phyloP scores from a whole-genome alignment of 2,329 filamentous ascomycete species.

The Pseudogymnoascus sp. region DNA sequence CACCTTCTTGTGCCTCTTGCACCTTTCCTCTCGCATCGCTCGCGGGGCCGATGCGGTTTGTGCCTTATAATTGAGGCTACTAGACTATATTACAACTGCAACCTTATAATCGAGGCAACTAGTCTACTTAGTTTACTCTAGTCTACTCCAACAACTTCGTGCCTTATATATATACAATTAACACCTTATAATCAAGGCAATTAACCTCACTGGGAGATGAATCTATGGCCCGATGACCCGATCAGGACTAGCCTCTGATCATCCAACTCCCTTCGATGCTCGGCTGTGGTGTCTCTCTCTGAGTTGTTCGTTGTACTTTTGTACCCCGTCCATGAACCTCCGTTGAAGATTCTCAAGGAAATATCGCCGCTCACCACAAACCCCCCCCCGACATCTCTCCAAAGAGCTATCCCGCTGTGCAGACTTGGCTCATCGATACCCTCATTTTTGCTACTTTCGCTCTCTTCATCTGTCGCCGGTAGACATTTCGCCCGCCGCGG shows the following conservation, averaged over 20 bases:
- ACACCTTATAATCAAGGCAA: not conserved
- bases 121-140: not conserved
- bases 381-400: not conserved
- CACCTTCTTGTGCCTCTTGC: conserved; percentile 6
- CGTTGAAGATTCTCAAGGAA: conserved; percentile 1
- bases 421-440: not conserved
- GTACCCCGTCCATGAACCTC: not conserved
- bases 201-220: not conserved
- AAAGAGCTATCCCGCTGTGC: not conserved
- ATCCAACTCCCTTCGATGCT: not conserved
- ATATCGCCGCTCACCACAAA: not conserved
- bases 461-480: conserved; percentile 2
- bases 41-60: not conserved
- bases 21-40: conserved; percentile 1
- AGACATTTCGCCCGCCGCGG: not conserved
- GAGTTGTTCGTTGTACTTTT: conserved; percentile 10
- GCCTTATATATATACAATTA: not conserved
- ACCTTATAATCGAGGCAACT: not conserved
- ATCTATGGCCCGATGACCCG: not conserved
- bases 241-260: not conserved
- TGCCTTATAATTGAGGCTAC: not conserved
- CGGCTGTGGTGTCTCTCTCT: not conserved
- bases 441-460: not conserved
- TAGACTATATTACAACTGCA: not conserved
- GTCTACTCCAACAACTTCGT: not conserved